Evolutionary conservation across 768 basidiomycete genomes (phyloP), one percentile per base, ranked within the genome.

Genomic region (Leccinum disarticulatum): DNA sequence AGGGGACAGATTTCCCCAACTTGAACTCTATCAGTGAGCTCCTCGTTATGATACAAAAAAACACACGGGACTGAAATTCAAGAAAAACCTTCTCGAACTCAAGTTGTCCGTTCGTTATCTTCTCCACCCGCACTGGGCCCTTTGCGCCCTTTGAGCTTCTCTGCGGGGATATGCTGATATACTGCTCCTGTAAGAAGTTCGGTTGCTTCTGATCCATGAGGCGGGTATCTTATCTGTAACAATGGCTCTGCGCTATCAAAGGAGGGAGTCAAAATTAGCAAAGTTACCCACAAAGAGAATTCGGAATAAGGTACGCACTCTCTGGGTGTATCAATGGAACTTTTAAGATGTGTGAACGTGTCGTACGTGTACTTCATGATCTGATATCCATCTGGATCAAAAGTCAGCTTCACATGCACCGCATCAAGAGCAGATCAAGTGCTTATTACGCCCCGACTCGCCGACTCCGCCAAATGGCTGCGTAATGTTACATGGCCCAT

Each of bases 391-490:
- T 86, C 87, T 87, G 28, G 6, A 22, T 43, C 41, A 25, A 31
- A 5, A 1, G 57, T 64, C 22, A 58, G 59, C 25, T 33, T 30
- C 54, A 13, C 58, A 31, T 25, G 13, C 31, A 31, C 13, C 19
- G 15, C n/a, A 46, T 7, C 19, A 25, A n/a, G 9, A 49, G 38
- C 7, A 41, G 6, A 15, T 54, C 51, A 47, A 36, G 8, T 9
- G 74, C 85, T 62, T 68, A 88, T n/a, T n/a, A 25, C 87, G 81
- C 56, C 88, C 87, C 2, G 87, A 87, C 66, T 83, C 82, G 30
- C 87, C 87, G 3, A 83, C 76, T 2, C 84, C 83, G 13, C 78
- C 77, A 63, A 85, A 81, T 1, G 83, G 84, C 52, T 77, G 53
- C 27, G 28, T 14, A 41, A 9, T 3, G 38, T 15, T 11, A 50